A percentile compares a stretch with the other conserved stretches of the same genome.
These are phyloP conservation scores for Dichotomopilus funicola DNA, from an alignment of 2,329 filamentous ascomycete species.

Conservation along the genomic window DNA sequence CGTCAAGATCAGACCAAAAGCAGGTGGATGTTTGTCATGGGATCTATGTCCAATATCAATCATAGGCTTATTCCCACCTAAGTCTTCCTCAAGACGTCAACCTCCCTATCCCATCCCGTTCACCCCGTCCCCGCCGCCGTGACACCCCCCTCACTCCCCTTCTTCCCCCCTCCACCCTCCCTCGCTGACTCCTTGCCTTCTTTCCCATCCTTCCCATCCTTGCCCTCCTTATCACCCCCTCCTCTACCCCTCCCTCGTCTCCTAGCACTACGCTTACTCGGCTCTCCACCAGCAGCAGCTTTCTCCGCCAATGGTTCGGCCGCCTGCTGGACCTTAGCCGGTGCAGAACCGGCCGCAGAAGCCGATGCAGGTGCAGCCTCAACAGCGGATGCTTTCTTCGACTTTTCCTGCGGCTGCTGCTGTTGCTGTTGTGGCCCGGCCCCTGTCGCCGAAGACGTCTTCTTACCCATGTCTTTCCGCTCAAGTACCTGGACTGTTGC, in stretches of 20 bases:
- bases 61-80: no score
- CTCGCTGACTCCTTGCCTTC: conserved; percentile 10
- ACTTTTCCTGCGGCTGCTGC: background rate
- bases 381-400: background rate
- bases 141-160: conserved; percentile 3
- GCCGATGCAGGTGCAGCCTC: background rate
- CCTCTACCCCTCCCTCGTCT: conserved; percentile 17
- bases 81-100: background rate
- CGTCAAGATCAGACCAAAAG: no score
- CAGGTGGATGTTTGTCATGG: background rate
- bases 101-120: background rate
- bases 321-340: background rate
- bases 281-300: background rate
- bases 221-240: background rate
- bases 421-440: background rate
- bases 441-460: conserved; percentile 19
- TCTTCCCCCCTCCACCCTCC: background rate
- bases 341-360: background rate
- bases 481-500: conserved; percentile 83
- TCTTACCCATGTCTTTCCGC: conserved; percentile 54
- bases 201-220: conserved; percentile 7
- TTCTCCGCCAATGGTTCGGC: conserved; percentile 5
- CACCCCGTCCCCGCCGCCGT: background rate
- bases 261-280: conserved; percentile 15
- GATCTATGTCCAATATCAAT: background rate